phyloP scores from a whole-genome alignment of 2,329 filamentous ascomycete species.

The Cordyceps cicadae region DNA sequence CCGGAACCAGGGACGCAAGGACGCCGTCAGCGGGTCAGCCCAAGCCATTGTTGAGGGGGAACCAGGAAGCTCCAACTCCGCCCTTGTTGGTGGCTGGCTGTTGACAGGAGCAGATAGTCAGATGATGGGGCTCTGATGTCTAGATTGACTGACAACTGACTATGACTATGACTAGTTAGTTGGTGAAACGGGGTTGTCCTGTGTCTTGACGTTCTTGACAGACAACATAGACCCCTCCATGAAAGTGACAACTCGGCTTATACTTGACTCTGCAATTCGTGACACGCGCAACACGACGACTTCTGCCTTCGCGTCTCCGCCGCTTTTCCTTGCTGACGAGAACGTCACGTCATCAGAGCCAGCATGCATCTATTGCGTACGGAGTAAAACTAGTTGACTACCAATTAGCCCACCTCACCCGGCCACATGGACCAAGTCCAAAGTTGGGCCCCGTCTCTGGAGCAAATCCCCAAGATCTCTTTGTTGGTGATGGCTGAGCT shows the following conservation, averaged over 20 bases:
- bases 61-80: too few relatives aligned
- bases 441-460: not conserved
- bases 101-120: too few relatives aligned
- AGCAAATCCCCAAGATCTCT: conserved; percentile 4
- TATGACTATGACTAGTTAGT: not conserved
- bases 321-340: not conserved
- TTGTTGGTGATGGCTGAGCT: conserved; percentile 11
- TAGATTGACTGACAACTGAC: not conserved
- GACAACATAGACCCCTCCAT: too few relatives aligned
- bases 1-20: not conserved
- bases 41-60: not conserved
- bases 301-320: not conserved
- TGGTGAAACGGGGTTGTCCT: not conserved
- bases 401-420: not conserved
- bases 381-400: not conserved
- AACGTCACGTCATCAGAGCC: too few relatives aligned
- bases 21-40: not conserved
- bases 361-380: too few relatives aligned
- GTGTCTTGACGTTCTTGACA: not conserved
- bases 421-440: not conserved
- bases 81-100: not conserved
- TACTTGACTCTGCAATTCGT: too few relatives aligned
- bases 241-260: too few relatives aligned
- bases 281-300: not conserved
- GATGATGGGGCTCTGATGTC: not conserved